Evolutionary conservation across 495 filamentous ascomycete species (phyloP).

Genomic region (Lichina pygmaea): DNA sequence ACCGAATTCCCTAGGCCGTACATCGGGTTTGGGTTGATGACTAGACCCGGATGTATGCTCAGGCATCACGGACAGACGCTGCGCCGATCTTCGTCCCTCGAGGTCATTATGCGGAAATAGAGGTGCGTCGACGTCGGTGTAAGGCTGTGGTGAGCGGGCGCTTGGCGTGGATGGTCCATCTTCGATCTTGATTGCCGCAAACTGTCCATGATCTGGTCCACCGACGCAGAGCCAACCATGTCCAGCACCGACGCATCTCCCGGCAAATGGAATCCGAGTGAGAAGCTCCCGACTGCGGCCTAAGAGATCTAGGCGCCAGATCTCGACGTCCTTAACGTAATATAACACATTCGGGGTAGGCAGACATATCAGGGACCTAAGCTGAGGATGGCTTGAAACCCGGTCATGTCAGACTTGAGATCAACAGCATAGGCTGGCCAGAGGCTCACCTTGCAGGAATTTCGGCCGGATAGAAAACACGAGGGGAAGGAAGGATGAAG

Average conservation of each 20-base stretch:
- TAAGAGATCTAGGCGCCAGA: slow-evolving; percentile 46
- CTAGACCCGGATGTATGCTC: slow-evolving; percentile 4
- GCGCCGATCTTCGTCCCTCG: slow-evolving; percentile 10
- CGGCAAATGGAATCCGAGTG: slow-evolving; percentile 52
- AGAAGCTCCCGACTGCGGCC: slow-evolving; percentile 49
- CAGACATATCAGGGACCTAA: slow-evolving; percentile 71
- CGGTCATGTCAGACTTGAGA: no score
- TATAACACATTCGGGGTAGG: slow-evolving; percentile 52
- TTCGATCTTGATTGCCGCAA: slow-evolving; percentile 42
- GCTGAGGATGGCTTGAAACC: slow-evolving; percentile 52
- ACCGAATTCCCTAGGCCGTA: slow-evolving; percentile 24
- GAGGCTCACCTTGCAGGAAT: slow-evolving; percentile 24
- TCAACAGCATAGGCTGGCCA: no score
- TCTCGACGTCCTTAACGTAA: slow-evolving; percentile 46
- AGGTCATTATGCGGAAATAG: slow-evolving; percentile 28
- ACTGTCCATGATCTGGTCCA: slow-evolving; percentile 55
- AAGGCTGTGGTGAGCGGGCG: slow-evolving; percentile 4
- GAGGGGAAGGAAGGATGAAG: slow-evolving; percentile 32
- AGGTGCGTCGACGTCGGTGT: slow-evolving; percentile 30
- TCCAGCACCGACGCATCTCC: slow-evolving; percentile 57
- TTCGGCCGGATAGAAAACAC: slow-evolving; percentile 45
- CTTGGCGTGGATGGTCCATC: slow-evolving; percentile 8
- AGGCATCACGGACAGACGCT: slow-evolving; percentile 8
- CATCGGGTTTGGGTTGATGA: slow-evolving; percentile 17
- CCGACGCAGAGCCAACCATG: slow-evolving; percentile 79